Evolutionary conservation across 768 basidiomycete genomes (phyloP).

Genomic region (Rhodotorula graminis): DNA sequence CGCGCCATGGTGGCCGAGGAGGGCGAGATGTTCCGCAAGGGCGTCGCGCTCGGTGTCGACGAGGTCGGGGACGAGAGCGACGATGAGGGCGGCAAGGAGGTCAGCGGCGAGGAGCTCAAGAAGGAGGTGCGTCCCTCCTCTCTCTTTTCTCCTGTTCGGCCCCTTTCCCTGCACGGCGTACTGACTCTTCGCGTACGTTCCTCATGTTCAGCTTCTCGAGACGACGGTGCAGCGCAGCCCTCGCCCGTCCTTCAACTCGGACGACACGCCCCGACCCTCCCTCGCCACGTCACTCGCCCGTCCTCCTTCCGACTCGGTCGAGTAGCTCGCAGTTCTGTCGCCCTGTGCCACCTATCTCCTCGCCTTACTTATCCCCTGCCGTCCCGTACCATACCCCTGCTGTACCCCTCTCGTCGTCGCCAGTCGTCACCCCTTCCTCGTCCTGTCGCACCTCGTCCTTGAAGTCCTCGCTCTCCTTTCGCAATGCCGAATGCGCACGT

Average conservation of each 20-base stretch:
- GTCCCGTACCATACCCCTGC: neutral
- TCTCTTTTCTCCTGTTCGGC: neutral
- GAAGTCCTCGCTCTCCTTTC: no score
- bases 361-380: neutral
- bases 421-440: neutral
- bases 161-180: neutral
- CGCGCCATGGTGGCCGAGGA: conserved; percentile 57
- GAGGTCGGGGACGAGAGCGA: conserved; percentile 50
- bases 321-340: neutral
- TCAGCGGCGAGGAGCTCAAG: conserved; percentile 71
- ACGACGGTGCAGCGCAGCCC: conserved; percentile 12
- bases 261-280: neutral
- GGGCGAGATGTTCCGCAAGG: conserved; percentile 92
- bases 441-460: neutral
- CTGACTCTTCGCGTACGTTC: neutral
- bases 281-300: neutral
- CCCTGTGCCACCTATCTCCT: neutral
- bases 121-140: conserved; percentile 47
- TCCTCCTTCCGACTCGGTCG: neutral
- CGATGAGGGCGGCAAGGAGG: conserved; percentile 54
- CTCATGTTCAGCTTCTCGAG: conserved; percentile 11
- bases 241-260: conserved; percentile 13
- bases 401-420: neutral
- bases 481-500: no score
- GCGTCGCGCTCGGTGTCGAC: conserved; percentile 59